Evolutionary conservation across 257 asterid species (phyloP).

Genomic region (Penstemon barbatus): DNA sequence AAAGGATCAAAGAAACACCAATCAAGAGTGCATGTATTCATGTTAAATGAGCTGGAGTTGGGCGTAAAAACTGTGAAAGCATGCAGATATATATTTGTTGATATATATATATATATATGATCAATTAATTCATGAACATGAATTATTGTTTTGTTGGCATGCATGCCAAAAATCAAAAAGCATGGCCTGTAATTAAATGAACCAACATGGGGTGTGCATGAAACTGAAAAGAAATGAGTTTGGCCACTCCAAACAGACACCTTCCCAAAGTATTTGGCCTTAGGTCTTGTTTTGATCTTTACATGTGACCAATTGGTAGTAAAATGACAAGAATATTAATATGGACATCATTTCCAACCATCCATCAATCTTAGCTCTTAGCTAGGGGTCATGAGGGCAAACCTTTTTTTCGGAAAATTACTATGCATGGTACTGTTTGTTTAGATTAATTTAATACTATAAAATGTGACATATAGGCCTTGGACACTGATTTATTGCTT

Average conservation of each 20-base stretch:
- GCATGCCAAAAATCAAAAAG: not conserved
- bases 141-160: slow-evolving; percentile 25
- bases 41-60: slow-evolving; percentile 6
- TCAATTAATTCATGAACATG: slow-evolving; percentile 9
- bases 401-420: too few relatives aligned
- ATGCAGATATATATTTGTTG: not conserved
- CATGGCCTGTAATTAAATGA: slow-evolving; percentile 22
- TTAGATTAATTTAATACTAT: too few relatives aligned
- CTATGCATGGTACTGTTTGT: too few relatives aligned
- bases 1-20: not conserved
- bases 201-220: slow-evolving; percentile 39
- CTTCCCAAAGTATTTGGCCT: not conserved
- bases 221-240: slow-evolving; percentile 4
- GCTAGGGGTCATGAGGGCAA: too few relatives aligned
- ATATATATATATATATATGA: too few relatives aligned
- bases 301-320: not conserved
- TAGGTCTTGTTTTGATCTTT: not conserved
- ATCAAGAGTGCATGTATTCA: not conserved
- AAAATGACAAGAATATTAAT: not conserved
- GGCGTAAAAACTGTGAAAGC: not conserved
- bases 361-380: too few relatives aligned
- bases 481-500: too few relatives aligned
- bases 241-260: slow-evolving; percentile 18
- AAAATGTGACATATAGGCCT: too few relatives aligned
- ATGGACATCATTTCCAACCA: too few relatives aligned